phyloP scores from a whole-genome alignment of 768 basidiomycete species.

The Termitomyces bulborhizus region DNA sequence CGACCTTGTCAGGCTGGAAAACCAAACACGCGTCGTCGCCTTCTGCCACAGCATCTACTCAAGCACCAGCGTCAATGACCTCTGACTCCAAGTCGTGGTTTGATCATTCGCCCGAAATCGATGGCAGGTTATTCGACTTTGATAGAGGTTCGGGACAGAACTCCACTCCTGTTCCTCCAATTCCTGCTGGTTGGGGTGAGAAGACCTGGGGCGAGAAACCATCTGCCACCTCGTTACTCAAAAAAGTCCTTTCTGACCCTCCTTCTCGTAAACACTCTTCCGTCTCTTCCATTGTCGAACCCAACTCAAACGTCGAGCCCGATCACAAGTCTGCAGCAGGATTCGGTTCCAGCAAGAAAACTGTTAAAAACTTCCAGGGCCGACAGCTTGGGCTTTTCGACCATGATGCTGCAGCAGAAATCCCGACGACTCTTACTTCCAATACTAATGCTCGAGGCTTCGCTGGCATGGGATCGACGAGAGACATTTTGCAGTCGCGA shows the following conservation, averaged over 20 bases:
- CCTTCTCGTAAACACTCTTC: constrained; percentile 6
- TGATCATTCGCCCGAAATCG: background rate
- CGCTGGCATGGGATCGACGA: constrained; percentile 5
- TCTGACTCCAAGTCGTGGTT: background rate
- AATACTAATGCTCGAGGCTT: constrained; percentile 8
- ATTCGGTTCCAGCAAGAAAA: constrained; percentile 20
- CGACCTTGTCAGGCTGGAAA: constrained; percentile 17
- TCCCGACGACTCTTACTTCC: constrained; percentile 10
- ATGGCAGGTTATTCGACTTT: background rate
- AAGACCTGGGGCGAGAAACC: constrained; percentile 9
- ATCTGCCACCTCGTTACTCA: constrained; percentile 8
- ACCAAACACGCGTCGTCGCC: constrained; percentile 9
- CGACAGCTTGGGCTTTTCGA: constrained; percentile 18
- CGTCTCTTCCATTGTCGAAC: constrained; percentile 1
- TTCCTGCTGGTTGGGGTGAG: constrained; percentile 11
- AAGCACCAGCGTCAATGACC: background rate
- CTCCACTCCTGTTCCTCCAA: constrained; percentile 8
- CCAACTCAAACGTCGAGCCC: constrained; percentile 3
- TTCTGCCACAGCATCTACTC: constrained; percentile 3
- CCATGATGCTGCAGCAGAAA: constrained; percentile 7
- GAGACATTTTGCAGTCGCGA: constrained; percentile 12
- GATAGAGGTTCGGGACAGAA: background rate
- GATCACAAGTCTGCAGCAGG: background rate
- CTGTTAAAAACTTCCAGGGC: constrained; percentile 21
- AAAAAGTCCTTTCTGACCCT: constrained; percentile 10